Conservation (phyloP, 2,329 filamentous ascomycete genomes). For the Epichloe gansuensis region DNA sequence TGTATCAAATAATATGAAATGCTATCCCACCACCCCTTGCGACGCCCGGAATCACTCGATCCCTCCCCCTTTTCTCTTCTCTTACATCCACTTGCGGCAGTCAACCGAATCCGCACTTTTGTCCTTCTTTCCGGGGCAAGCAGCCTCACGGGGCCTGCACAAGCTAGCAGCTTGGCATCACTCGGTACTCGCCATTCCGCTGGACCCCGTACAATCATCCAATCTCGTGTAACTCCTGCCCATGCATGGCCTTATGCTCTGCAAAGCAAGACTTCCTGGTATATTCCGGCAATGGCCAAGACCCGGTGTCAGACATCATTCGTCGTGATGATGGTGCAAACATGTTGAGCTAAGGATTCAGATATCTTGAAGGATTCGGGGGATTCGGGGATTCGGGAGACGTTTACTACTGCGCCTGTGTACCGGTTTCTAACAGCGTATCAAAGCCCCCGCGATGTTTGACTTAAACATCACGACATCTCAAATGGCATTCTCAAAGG, state of each 20-base stretch:
- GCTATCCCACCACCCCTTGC: neutral
- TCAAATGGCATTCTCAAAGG: neutral
- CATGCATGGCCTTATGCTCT: neutral
- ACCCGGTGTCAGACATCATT: slow-evolving; percentile 4
- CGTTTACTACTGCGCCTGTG: neutral
- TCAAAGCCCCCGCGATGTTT: neutral
- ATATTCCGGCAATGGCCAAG: neutral
- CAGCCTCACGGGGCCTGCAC: too few relatives aligned
- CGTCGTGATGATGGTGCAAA: neutral
- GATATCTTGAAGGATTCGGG: neutral
- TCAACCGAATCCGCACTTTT: neutral
- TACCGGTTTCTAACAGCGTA: neutral
- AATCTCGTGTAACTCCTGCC: neutral
- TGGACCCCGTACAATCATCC: neutral
- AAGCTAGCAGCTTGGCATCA: neutral
- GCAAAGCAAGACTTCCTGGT: neutral
- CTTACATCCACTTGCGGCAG: neutral
- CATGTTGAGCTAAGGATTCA: neutral
- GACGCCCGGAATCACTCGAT: too few relatives aligned
- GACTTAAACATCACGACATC: neutral
- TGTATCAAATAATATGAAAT: neutral
- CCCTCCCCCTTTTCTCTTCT: neutral
- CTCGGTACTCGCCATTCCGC: neutral
- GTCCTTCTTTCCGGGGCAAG: neutral
- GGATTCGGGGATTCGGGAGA: neutral